These are phyloP conservation scores for Beauveria medogensis DNA, from an alignment of 2,329 filamentous ascomycete species.

Conservation along the genomic window DNA sequence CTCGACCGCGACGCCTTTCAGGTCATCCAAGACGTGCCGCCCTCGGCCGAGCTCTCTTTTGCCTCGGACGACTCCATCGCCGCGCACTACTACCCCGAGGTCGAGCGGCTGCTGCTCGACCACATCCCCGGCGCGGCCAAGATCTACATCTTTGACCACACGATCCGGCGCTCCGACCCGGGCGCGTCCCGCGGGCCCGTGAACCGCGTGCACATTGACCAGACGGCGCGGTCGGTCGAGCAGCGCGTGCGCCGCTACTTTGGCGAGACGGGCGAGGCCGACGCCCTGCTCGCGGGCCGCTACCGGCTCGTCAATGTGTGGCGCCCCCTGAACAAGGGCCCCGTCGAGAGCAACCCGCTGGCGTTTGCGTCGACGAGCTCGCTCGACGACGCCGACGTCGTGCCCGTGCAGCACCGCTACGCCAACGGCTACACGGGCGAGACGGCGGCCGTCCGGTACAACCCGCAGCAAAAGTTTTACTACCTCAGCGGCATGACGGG, in stretches of 20 bases:
- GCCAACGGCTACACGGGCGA: conserved; percentile 56
- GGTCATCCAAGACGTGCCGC: conserved; percentile 49
- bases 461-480: conserved; percentile 60
- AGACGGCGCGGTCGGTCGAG: conserved; percentile 58
- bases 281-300: conserved; percentile 54
- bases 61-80: conserved; percentile 61
- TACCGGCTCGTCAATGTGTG: conserved; percentile 87
- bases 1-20: conserved; percentile 72
- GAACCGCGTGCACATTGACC: conserved; percentile 70
- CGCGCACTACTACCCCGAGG: conserved; percentile 73
- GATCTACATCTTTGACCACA: conserved; percentile 80
- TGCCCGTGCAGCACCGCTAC: conserved; percentile 68
- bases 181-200: conserved; percentile 60
- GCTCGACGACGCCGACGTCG: conserved; percentile 54
- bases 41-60: conserved; percentile 52
- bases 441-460: conserved; percentile 61
- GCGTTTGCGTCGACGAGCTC: conserved; percentile 59
- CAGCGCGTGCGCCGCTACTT: conserved; percentile 63
- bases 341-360: conserved; percentile 59
- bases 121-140: conserved; percentile 57
- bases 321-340: conserved; percentile 53
- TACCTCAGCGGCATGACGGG: conserved; percentile 74
- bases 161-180: conserved; percentile 60
- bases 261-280: conserved; percentile 49
- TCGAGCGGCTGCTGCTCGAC: conserved; percentile 62